Conservation (phyloP, 78 protist genomes). For the Dictyostelium intermedium region DNA sequence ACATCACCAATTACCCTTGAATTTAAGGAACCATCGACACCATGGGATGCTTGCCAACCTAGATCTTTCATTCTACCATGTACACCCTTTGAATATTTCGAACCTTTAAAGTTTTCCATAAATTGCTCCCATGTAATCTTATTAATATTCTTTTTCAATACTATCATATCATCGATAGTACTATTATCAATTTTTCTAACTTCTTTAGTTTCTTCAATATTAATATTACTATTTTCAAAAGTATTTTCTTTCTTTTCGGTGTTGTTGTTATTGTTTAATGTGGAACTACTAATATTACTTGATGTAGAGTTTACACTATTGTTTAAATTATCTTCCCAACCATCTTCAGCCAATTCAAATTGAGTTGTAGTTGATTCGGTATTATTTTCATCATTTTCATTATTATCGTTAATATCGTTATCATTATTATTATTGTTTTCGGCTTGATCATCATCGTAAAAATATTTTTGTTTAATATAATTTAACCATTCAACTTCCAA, state of each 20-base stretch:
- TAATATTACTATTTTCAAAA: not conserved
- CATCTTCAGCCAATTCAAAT: slow-evolving; percentile 2
- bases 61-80: slow-evolving; percentile 67
- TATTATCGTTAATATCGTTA: not conserved
- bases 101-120: slow-evolving; percentile 51
- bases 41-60: slow-evolving; percentile 77
- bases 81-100: slow-evolving; percentile 53
- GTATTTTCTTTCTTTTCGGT: not conserved
- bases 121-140: slow-evolving; percentile 68
- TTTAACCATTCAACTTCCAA: slow-evolving; percentile 52
- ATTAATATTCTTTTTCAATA: slow-evolving; percentile 57
- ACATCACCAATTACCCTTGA: slow-evolving; percentile 67
- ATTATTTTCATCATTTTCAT: not conserved
- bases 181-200: slow-evolving; percentile 7
- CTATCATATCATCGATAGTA: slow-evolving; percentile 36
- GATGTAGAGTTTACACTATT: not conserved
- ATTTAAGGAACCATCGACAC: slow-evolving; percentile 55
- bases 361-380: not conserved
- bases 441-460: not conserved
- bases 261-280: not conserved
- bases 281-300: not conserved
- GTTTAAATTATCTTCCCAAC: slow-evolving; percentile 38
- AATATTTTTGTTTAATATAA: slow-evolving; percentile 36
- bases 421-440: not conserved
- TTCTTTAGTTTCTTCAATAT: slow-evolving; percentile 10